Conservation (phyloP, 2,329 filamentous ascomycete genomes). For the Fusarium caatingaense region DNA sequence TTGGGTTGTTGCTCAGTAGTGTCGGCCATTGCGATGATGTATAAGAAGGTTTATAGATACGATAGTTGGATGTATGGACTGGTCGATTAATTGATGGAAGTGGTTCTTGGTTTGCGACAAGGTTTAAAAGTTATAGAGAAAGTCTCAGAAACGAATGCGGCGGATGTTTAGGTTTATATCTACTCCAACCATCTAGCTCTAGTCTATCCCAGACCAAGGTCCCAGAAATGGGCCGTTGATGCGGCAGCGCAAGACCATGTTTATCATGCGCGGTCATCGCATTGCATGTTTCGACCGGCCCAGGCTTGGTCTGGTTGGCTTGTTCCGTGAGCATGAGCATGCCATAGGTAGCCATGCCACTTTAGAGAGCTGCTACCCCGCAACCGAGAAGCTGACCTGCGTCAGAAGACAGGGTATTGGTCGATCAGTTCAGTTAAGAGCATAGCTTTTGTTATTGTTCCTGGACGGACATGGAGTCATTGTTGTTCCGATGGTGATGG, state of each 20-base stretch:
- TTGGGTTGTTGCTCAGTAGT: constrained; percentile 35
- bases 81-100: constrained; percentile 15
- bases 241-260: constrained; percentile 44
- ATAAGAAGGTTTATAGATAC: background rate
- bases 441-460: constrained; percentile 12
- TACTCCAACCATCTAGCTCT: constrained; percentile 8
- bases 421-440: constrained; percentile 27
- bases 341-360: constrained; percentile 24
- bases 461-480: constrained; percentile 14
- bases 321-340: constrained; percentile 19
- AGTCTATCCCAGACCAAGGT: constrained; percentile 31
- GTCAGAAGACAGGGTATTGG: constrained; percentile 43
- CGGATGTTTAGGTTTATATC: constrained; percentile 41
- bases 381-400: constrained; percentile 40
- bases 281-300: constrained; percentile 32
- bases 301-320: constrained; percentile 24
- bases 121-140: constrained; percentile 6
- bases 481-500: constrained; percentile 14
- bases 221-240: constrained; percentile 45
- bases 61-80: background rate
- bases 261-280: constrained; percentile 32
- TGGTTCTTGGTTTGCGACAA: constrained; percentile 9
- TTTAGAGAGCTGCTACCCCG: constrained; percentile 41
- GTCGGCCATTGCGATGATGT: constrained; percentile 45
- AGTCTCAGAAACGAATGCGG: constrained; percentile 32